A percentile compares a stretch with the other conserved stretches of the same genome.
Conservation (phyloP, 2,329 filamentous ascomycete genomes). For the Colletotrichum sp. region DNA sequence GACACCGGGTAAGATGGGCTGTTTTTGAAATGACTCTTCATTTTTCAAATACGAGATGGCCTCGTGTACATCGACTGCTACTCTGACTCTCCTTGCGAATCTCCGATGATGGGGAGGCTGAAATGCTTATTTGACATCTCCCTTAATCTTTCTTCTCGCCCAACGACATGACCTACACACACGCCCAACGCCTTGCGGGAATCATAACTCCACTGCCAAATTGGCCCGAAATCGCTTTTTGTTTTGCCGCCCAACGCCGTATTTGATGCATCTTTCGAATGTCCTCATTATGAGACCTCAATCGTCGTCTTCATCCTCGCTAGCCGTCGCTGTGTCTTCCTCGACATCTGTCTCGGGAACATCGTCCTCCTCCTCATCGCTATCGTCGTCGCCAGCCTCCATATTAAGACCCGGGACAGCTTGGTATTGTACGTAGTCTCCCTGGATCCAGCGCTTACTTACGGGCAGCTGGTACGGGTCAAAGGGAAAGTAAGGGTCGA, state of each 20-base stretch:
- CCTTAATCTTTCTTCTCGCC: neutral
- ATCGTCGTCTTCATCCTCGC: conserved; percentile 46
- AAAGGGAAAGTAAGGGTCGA: conserved; percentile 96
- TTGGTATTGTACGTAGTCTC: conserved; percentile 83
- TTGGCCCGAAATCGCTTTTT: conserved; percentile 16
- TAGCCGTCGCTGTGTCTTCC: conserved; percentile 58
- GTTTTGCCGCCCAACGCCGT: conserved; percentile 24
- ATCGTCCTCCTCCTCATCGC: conserved; percentile 52
- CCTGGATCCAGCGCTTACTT: conserved; percentile 86
- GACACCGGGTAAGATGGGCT: neutral
- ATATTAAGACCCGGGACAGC: conserved; percentile 72
- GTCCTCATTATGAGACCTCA: conserved; percentile 25
- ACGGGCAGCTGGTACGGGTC: conserved; percentile 91
- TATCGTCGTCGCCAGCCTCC: conserved; percentile 58
- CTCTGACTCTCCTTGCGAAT: neutral
- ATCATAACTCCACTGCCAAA: conserved; percentile 14
- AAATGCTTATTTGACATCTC: neutral
- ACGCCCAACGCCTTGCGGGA: conserved; percentile 19
- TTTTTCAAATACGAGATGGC: neutral
- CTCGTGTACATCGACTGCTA: neutral
- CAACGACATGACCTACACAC: neutral
- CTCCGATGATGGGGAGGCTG: neutral
- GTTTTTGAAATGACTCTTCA: neutral
- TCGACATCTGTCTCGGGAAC: conserved; percentile 47
- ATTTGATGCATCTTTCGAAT: conserved; percentile 17